Evolutionary conservation across 2,329 filamentous ascomycete genomes (phyloP), one percentile per base, ranked within the genome.

Genomic region (Gaeumannomyces tritici): DNA sequence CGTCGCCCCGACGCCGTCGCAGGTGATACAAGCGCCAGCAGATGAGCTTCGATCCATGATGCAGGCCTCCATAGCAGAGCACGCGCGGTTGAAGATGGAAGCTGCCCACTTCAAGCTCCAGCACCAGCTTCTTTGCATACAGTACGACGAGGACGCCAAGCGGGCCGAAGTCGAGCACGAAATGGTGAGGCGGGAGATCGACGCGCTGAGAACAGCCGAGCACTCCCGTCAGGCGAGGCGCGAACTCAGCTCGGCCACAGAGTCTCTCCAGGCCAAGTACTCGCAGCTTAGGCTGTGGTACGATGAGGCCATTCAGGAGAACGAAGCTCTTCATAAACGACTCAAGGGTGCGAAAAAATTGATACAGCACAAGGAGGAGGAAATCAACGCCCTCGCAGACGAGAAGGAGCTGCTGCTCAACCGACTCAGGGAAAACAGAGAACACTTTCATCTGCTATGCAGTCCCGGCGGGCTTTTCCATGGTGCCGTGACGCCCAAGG

Each of bases 101-200:
- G 88, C 89, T 21, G 90, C 93, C 35, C 93, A 97, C 73, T 89
- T 95, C 77, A 96, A 95, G 75, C 79, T 98, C 62, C 93, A 97
- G 73, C 89, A 93, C 71, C 92, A 89, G 68, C 83, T 97, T 70
- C 82, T 96, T 31, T 87, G 85, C 61, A 87, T 97, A 66, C 91
- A 96, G 70, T 92, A 90, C 62, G 87, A 89, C 59, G 91, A 96
- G 68, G 89, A 92, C 33, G 85, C 91, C 12, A 93, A 96, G 74
- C 87, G 92, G 29, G 91, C 93, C 67, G 89, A 88, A 47, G 93
- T 97, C 6, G 93, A 97, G 74, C 89, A 96, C 69, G 90, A 95
- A 66, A 93, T 97, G 84, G 89, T 89, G n/a, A 85, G 91, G 65
- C 84, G 89, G 27, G 92, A 97, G 74, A 89, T 96, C 26, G 90